Evolutionary conservation across 2,329 filamentous ascomycete species (phyloP).

Genomic region (Penicillium frequentans): DNA sequence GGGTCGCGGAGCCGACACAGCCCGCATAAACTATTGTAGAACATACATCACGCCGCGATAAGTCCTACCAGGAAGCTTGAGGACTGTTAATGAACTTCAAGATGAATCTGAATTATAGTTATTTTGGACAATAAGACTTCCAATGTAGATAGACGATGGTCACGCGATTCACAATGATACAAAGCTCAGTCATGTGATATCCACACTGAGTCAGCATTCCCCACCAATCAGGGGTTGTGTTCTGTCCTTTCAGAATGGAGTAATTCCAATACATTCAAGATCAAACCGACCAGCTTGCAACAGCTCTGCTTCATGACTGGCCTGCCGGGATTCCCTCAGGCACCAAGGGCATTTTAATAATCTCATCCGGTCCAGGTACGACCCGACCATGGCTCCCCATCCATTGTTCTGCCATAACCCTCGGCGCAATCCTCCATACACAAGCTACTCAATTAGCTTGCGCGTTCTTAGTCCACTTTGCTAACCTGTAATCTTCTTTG

Average conservation of each 20-base stretch:
- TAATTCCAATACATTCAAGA: constrained; percentile 16
- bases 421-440: not conserved
- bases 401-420: not conserved
- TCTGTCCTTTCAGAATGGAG: constrained; percentile 30
- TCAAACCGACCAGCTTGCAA: constrained; percentile 19
- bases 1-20: no score
- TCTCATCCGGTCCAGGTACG: constrained; percentile 8
- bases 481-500: not conserved
- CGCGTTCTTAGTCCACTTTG: constrained; percentile 1
- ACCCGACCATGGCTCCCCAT: not conserved
- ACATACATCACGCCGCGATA: no score
- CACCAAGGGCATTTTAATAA: constrained; percentile 14
- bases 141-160: no score
- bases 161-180: not conserved
- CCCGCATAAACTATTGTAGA: no score
- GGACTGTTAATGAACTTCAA: no score
- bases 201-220: constrained; percentile 15
- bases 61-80: no score
- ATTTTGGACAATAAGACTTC: not conserved
- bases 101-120: no score
- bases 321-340: not conserved
- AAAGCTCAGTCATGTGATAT: constrained; percentile 21
- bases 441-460: constrained; percentile 6
- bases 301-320: constrained; percentile 7
- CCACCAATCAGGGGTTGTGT: constrained; percentile 31